Conservation (phyloP, 1,139 yeast genomes). For the Hansenula lynferdii region DNA sequence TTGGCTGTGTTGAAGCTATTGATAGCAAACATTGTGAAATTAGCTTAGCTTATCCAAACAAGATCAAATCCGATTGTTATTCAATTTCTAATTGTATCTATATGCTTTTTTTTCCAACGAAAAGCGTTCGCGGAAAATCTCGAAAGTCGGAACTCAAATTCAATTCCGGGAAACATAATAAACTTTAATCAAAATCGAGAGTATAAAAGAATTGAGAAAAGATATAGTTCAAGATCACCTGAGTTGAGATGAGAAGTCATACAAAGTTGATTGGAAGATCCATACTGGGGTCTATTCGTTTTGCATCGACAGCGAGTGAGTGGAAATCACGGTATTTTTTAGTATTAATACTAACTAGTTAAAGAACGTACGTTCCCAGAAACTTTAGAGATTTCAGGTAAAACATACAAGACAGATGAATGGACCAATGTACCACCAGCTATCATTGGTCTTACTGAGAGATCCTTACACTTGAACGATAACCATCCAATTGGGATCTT, state of each 20-base stretch:
- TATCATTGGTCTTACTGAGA: constrained; percentile 62
- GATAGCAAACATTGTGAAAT: background rate
- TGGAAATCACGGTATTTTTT: background rate
- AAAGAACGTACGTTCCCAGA: constrained; percentile 18
- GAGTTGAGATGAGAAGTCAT: background rate
- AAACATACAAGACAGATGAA: constrained; percentile 55
- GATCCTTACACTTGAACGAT: constrained; percentile 68
- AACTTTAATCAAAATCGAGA: too few relatives aligned
- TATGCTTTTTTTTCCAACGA: too few relatives aligned
- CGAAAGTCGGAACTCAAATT: too few relatives aligned
- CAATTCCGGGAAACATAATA: too few relatives aligned
- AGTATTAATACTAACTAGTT: background rate
- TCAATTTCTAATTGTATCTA: too few relatives aligned
- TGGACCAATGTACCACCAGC: constrained; percentile 86
- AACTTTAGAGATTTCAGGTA: constrained; percentile 43
- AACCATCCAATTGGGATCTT: constrained; percentile 90
- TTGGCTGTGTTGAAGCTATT: background rate
- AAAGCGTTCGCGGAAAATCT: too few relatives aligned
- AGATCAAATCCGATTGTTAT: too few relatives aligned
- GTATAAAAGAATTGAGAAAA: too few relatives aligned
- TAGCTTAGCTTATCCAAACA: background rate
- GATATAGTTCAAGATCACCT: too few relatives aligned
- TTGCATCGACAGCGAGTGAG: background rate
- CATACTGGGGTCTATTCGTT: background rate
- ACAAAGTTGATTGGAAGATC: background rate